phyloP scores from a whole-genome alignment of 1,284 basidiomycete genomes.

The Ustilago esculenta region DNA sequence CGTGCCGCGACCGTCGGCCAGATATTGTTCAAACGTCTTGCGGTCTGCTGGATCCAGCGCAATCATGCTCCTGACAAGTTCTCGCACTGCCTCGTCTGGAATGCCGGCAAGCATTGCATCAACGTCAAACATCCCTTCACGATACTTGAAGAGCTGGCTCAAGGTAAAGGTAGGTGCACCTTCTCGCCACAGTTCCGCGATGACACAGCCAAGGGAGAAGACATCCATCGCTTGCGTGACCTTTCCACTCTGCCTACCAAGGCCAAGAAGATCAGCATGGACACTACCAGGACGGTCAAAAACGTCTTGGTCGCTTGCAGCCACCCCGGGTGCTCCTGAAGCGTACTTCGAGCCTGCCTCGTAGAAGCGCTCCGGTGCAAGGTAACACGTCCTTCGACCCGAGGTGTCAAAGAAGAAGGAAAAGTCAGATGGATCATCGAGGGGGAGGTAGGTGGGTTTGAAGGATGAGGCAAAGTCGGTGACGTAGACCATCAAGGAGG shows the following conservation, averaged over 20 bases:
- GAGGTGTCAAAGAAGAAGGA: conserved; percentile 98
- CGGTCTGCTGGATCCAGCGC: conserved; percentile 79
- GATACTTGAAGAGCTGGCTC: conserved; percentile 93
- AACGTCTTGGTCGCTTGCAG: not conserved
- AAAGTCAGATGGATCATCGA: conserved; percentile 97
- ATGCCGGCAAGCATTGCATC: conserved; percentile 80
- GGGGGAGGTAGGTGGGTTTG: conserved; percentile 93
- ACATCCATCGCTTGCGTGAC: conserved; percentile 98
- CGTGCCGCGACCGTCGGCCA: conserved; percentile 76
- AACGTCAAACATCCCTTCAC: conserved; percentile 82
- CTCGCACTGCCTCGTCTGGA: conserved; percentile 82
- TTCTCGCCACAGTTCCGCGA: conserved; percentile 95
- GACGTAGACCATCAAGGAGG: conserved; percentile 93
- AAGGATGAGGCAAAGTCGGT: conserved; percentile 93
- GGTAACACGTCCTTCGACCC: conserved; percentile 89
- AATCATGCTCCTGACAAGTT: conserved; percentile 84
- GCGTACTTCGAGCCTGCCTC: conserved; percentile 74
- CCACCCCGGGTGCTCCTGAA: not conserved
- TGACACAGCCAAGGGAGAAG: conserved; percentile 93
- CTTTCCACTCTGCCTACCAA: conserved; percentile 74
- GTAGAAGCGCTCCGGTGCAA: conserved; percentile 96
- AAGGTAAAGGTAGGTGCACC: conserved; percentile 92
- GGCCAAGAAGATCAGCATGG: conserved; percentile 51
- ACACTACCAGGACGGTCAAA: conserved; percentile 26
- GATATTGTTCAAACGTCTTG: conserved; percentile 83